Conservation (phyloP, 2,329 filamentous ascomycete genomes). For the Monosporascus cannonballus region DNA sequence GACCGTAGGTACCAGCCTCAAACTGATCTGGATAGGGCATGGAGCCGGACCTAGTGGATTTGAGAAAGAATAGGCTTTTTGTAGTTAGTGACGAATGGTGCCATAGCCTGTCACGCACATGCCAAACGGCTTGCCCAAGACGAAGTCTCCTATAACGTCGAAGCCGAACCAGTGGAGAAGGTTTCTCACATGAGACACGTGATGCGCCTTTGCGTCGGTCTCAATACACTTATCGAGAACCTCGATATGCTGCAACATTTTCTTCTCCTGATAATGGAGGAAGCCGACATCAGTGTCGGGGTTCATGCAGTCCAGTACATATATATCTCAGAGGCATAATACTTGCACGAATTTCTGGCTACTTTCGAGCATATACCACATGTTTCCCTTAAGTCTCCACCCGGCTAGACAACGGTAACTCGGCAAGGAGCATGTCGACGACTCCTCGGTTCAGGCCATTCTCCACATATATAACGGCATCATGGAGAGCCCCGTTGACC, state of each 20-base stretch:
- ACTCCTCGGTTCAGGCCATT: too few species aligned
- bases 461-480: too few species aligned
- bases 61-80: conserved; percentile 22
- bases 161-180: background rate
- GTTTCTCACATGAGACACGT: background rate
- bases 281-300: too few species aligned
- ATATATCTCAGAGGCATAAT: too few species aligned
- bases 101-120: conserved; percentile 24
- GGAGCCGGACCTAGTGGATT: conserved; percentile 22
- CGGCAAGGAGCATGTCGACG: too few species aligned
- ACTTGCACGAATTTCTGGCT: too few species aligned
- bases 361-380: too few species aligned
- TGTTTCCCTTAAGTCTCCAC: too few species aligned
- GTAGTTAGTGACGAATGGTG: conserved; percentile 19
- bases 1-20: conserved; percentile 10
- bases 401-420: too few species aligned
- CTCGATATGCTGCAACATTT: background rate
- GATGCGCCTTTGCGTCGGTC: background rate
- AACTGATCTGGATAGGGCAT: conserved; percentile 19
- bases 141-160: background rate
- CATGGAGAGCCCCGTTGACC: too few species aligned
- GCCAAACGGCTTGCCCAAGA: conserved; percentile 21
- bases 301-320: too few species aligned
- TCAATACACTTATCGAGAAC: background rate
- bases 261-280: background rate